Percentiles rank a stretch among this genome's conserved stretches.
Evolutionary conservation across 768 basidiomycete genomes (phyloP).

Genomic region (Leccinum pellstonianum): DNA sequence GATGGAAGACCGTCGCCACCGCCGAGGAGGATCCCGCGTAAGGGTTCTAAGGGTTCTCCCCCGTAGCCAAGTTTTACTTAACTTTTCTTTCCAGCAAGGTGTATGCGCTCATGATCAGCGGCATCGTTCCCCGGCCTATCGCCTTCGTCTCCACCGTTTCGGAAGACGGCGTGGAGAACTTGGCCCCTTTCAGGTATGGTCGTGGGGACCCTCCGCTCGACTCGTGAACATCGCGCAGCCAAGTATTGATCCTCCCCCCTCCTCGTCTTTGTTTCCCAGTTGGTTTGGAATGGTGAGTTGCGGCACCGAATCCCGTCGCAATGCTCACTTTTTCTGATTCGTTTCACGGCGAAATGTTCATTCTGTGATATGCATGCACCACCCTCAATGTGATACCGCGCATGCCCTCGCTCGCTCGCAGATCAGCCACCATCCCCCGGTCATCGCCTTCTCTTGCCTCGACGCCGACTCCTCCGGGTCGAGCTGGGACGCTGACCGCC

Average conservation of each 20-base stretch:
- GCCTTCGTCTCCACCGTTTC: conserved; percentile 40
- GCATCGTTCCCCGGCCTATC: conserved; percentile 40
- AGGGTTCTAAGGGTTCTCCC: background rate
- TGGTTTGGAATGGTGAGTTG: conserved; percentile 30
- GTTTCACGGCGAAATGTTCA: background rate
- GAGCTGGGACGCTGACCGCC: background rate
- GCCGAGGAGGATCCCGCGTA: conserved; percentile 30
- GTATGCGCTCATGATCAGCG: conserved; percentile 37
- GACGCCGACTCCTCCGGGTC: conserved; percentile 3
- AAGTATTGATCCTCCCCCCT: background rate
- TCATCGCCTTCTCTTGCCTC: conserved; percentile 38
- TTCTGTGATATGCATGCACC: background rate
- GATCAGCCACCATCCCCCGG: conserved; percentile 27
- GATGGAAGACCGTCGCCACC: conserved; percentile 34
- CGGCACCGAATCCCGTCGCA: too few relatives aligned
- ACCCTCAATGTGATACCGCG: background rate
- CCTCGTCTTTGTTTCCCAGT: background rate
- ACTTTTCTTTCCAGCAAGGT: conserved; percentile 15
- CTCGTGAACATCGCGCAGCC: background rate
- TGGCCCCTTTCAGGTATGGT: conserved; percentile 36
- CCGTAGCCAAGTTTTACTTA: too few relatives aligned
- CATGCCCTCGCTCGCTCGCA: background rate
- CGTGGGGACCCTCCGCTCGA: background rate
- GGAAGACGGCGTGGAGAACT: conserved; percentile 32
- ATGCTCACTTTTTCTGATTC: too few relatives aligned